Evolutionary conservation across 441 rosid species (phyloP), one percentile per base, ranked within the genome.

Genomic region (Biscutella auriculata): DNA sequence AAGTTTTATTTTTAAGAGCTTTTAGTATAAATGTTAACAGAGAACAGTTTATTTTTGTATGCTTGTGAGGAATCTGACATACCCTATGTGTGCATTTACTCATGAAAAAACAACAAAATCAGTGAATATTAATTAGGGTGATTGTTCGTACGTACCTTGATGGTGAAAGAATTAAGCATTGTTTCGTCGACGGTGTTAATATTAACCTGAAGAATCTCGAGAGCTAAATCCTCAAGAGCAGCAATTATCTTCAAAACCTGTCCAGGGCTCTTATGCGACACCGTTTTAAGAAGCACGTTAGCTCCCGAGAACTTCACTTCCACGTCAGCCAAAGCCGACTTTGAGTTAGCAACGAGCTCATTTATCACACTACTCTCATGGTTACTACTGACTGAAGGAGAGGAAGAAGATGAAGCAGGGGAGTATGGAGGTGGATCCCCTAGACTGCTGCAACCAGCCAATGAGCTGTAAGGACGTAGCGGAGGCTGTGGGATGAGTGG

Each of bases 251-350:
- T 93, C 65, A 71, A 36, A 27, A 83, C 84, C 44, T 93, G 99
- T 13, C 99, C 93, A 0, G 95, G 99, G 53, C 81, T 77, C 72
- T 73, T 65, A 14, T 78, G 77, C 16, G 99, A 93, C 27, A 79
- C 79, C 21, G 97, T 93, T 71, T 83, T 87, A 54, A 93, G 55
- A 1, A 87, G 62, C 43, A 87, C 71, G 26, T 93, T 87, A 1
- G 91, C 78, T 9, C 99, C 99, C 0, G 86, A 83, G 67, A 85
- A 85, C 75, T 83, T 93, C 10, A 93, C 97, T 70, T 87, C 99
- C 32, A 93, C 97, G 23, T 85, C 95, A 25, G 99, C 99, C 5
- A 89, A 33, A 29, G 79, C 71, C 2, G 99, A 85, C 65, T 83
- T 89, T 0, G 93, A 87, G 63, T 85, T 89, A 0, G 96, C 95